Percentiles rank a stretch among this genome's conserved stretches.
These are phyloP conservation scores for Brassica nigra DNA, from an alignment of 345 rosid species.

Conservation along the genomic window DNA sequence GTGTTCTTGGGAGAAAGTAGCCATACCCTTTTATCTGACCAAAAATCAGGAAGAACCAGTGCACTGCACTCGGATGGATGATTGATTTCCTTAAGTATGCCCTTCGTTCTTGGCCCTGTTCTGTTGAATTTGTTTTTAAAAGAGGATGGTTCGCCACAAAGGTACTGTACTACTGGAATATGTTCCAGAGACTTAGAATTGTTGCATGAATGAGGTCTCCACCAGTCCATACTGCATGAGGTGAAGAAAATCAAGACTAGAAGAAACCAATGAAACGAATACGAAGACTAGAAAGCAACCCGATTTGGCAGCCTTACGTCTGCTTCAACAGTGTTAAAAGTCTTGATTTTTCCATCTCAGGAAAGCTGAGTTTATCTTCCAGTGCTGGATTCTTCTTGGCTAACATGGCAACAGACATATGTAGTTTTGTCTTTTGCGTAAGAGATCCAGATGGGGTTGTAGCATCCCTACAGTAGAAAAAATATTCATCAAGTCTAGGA, in stretches of 20 bases:
- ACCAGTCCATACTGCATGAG: slow-evolving; percentile 45
- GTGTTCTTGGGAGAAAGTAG: slow-evolving; percentile 12
- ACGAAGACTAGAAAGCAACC: slow-evolving; percentile 16
- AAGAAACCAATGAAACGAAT: neutral
- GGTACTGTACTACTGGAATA: slow-evolving; percentile 40
- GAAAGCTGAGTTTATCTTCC: slow-evolving; percentile 41
- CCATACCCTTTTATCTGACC: slow-evolving; percentile 34
- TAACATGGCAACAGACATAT: slow-evolving; percentile 29
- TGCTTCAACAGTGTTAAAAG: slow-evolving; percentile 39
- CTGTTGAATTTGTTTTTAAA: neutral
- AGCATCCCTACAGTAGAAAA: slow-evolving; percentile 34
- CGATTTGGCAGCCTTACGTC: slow-evolving; percentile 30
- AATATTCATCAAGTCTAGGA: slow-evolving; percentile 7
- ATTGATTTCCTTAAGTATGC: slow-evolving; percentile 36
- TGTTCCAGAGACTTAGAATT: slow-evolving; percentile 36
- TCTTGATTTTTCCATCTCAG: slow-evolving; percentile 43
- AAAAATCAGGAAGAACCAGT: slow-evolving; percentile 41
- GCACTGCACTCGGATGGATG: slow-evolving; percentile 42
- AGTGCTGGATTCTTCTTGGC: slow-evolving; percentile 42
- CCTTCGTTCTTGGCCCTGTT: slow-evolving; percentile 20
- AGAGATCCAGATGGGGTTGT: slow-evolving; percentile 19
- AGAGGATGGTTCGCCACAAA: slow-evolving; percentile 38
- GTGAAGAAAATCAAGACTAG: slow-evolving; percentile 26
- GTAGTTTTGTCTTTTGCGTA: slow-evolving; percentile 24
- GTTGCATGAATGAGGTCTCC: slow-evolving; percentile 36